Base-by-base conservation (phyloP, 257 asterid species). In the Nicotiana noctiflora region DNA sequence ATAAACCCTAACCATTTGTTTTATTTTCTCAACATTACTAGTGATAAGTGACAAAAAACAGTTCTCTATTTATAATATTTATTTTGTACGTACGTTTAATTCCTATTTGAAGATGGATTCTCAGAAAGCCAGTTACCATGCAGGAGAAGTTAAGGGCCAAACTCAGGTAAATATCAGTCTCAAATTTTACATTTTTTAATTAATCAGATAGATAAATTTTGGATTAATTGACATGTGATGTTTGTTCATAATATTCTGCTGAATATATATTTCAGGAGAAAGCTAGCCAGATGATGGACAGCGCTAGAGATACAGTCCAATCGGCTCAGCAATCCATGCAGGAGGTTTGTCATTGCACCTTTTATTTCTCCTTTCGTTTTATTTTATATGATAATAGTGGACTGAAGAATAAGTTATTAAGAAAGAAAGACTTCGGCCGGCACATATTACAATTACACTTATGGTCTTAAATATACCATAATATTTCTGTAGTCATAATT, bases 261-360 rank as follows among this genome's bases (percentile, higher is more conserved):
- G 17, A 13, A 72, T 46, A 46, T 70, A 70, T 19, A 11, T 75
- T 84, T 59, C 83, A 88, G 90, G 90, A 89, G 66, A 89, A 87
- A 53, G 21, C 83, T 46, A 84, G 46, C 77, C 90, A 89, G 63
- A 37, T 60, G 86, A 61, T 86, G 72, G 90, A 89, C 80, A 89
- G 68, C 14, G 77, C 84, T 25, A 83, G 74, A 83, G 81, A 83
- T 59, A 64, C 83, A 18, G 89, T 89, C 27, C 83, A 89, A 81
- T 85, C 88, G 65, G 88, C 92, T 15, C 83, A 84, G 82, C 75
- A 89, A 8, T 84, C 90, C 0, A 57, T 83, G 9, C 88, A 85
- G 18, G 85, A 87, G 90, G 92, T 57, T 67, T 27, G 61, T 31
- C 11, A 27, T 32, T 52, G 10, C 18, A 2, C 46, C 21, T 46